Base-by-base conservation (phyloP, 805 yeast genomes). In the Ogataea minuta region DNA sequence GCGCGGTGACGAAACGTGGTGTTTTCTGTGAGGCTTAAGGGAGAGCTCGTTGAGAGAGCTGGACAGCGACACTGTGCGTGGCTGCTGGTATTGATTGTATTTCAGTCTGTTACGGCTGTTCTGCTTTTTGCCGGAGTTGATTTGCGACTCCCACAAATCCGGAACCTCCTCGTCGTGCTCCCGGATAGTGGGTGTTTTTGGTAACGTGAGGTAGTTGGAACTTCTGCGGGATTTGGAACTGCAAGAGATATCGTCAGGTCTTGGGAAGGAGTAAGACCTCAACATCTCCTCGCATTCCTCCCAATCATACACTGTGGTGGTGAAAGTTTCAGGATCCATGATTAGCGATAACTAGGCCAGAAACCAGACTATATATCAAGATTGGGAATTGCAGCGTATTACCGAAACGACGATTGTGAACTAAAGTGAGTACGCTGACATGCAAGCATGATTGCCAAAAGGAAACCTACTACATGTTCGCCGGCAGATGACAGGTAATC, bases 111-210 rank as follows among this genome's bases (percentile, higher is more conserved):
- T 36, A 26, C 39, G 31, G 28, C 13, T 13, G 23, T 24, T 19
- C 10, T 34, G 14, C n/a, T 11, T 30, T 11, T 28, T 12, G 16
- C 15, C 21, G n/a, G 44, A 31, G n/a, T 33, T 17, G 8, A 4
- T 20, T 20, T 26, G 32, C 6, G 29, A 23, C 3, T 15, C 8
- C 23, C 34, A 14, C 4, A 15, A 8, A 34, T 20, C 37, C 10
- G 12, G 14, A n/a, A 21, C 6, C 15, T 26, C 38, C 9, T 31
- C 20, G n/a, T 33, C 43, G 11, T 23, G 28, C 10, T 43, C 49
- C 31, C 39, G 44, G 12, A 48, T 48, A 4, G 43, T 43, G 6
- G 49, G 49, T 2, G 48, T 31, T 24, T 39, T 29, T 4, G 52
- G 46, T 3, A 37, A 19, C 14, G 29, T 14, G 10, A 31, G n/a